Conservation (phyloP, 768 basidiomycete genomes). For the Omphalotus guepiniiformis region DNA sequence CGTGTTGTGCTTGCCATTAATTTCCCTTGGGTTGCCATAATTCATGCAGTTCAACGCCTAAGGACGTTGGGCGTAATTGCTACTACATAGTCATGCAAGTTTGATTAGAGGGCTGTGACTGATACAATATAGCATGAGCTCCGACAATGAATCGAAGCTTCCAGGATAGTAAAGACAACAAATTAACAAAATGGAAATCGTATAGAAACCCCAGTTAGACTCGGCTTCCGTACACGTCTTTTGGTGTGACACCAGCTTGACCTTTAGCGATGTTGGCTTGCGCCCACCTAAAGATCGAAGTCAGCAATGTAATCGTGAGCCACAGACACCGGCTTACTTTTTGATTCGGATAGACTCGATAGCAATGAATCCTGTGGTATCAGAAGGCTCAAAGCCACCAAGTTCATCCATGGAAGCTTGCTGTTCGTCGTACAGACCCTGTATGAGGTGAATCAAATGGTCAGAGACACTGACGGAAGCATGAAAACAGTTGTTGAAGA, state of each 20-base stretch:
- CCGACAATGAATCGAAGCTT: too few relatives aligned
- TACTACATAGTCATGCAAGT: too few relatives aligned
- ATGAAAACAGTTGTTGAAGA: not conserved
- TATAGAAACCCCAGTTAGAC: constrained; percentile 35
- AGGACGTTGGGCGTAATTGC: too few relatives aligned
- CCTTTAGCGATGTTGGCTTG: constrained; percentile 84
- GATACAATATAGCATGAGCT: too few relatives aligned
- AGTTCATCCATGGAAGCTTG: constrained; percentile 99
- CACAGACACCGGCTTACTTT: constrained; percentile 54
- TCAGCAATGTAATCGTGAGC: constrained; percentile 5
- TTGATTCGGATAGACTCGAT: constrained; percentile 98
- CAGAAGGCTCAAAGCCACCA: constrained; percentile 95
- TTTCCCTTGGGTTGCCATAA: too few relatives aligned
- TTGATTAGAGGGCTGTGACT: too few relatives aligned
- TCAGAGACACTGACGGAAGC: not conserved
- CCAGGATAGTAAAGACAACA: too few relatives aligned
- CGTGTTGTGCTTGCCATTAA: too few relatives aligned
- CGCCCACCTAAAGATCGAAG: constrained; percentile 62
- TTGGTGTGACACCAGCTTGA: constrained; percentile 68
- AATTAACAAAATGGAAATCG: too few relatives aligned
- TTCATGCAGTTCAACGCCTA: too few relatives aligned
- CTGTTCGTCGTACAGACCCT: constrained; percentile 93
- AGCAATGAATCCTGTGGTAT: constrained; percentile 94
- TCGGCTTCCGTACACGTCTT: constrained; percentile 77
- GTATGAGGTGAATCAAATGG: not conserved